Base-by-base conservation (phyloP, 73 alveolate species). In the Paramecium pentaurelia region DNA sequence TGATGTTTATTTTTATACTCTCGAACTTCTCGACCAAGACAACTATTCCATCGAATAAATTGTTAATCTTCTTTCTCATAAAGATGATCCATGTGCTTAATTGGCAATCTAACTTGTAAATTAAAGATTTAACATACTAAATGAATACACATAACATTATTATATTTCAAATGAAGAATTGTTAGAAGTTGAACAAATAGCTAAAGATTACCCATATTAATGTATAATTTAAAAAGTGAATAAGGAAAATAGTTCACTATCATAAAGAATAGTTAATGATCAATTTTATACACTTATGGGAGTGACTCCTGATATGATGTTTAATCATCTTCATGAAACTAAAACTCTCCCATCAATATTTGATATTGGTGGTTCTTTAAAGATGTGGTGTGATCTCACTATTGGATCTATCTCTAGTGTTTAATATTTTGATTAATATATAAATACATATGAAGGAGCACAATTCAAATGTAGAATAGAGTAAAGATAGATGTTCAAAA, bases 1-100 rank as follows among this genome's bases (percentile, higher is more conserved):
- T 12, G 73, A 80, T 47, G 91, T 80, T 47, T 80, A 80, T 64
- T 80, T 80, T 54, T 80, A 32, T n/a, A 80, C 91, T 45, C 73
- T 80, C 38, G 71, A 80, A 80, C 91, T 45, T 45, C 75, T 32
- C 75, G 91, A 80, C 4, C 25, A 80, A 45, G 77, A 22, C 32
- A 42, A 80, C 20, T 27, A 27, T 20, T 22, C 71, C 16, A 25
- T 45, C 6, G 73, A 80, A 40, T 36, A 80, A 80, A 49, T 80
- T 25, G 10, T 45, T 11, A 25, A 80, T 10, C 16, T 80, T 20
- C 71, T 80, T 6, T 38, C 49, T 32, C 42, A 47, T 27, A 44
- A 27, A 4, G 44, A 47, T 6, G 91, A 80, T 27, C 91, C 91
- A 3, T 42, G 58, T 27, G 75, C 77, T 80, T 80, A 80, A 47